Evolutionary conservation across 1,284 basidiomycete genomes (phyloP), one percentile per base, ranked within the genome.

Genomic region (Grifola frondosa): DNA sequence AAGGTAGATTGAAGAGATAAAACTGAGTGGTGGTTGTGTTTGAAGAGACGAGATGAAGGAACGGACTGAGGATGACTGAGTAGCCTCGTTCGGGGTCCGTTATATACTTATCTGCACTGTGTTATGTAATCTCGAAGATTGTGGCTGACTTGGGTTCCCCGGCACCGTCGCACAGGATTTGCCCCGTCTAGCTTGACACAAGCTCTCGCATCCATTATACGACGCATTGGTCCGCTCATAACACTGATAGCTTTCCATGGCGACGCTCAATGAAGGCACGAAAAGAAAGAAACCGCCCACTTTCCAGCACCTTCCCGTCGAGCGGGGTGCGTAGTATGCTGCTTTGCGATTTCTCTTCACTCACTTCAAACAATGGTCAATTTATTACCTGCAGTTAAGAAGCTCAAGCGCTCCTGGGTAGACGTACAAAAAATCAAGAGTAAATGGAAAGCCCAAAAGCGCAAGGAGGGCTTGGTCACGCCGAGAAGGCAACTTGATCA

Each of bases 371-470:
- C 35, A 38, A 33, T 36, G 41, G 43, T 34, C 44, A 23, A 43
- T 5, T n/a, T n/a, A n/a, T n/a, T n/a, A n/a, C n/a, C n/a, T 42
- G 17, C 53, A 90, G 88, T 87, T 12, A 81, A 75, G 59, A 81
- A 79, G 55, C 70, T 89, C 48, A 90, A 88, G 64, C 75, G 78
- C 60, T 70, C 73, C 38, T 90, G 88, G 88, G 71, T 90, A 4
- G 74, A 82, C 46, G 80, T 75, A 46, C 74, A 76, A 47, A 90
- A 89, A 64, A 77, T 89, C 46, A 86, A 84, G 57, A 79, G 75
- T 57, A 77, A 83, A 69, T 90, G 88, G 86, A 84, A 74, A 49
- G 75, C 77, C n/a, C 75, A 88, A 62, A 88, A 86, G 60, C 77
- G 73, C 43, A 81, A 76, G 56, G 75, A 84, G 53, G 78, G 71